Evolutionary conservation across 2,329 filamentous ascomycete genomes (phyloP).

Genomic region (Zasmidium angulare): DNA sequence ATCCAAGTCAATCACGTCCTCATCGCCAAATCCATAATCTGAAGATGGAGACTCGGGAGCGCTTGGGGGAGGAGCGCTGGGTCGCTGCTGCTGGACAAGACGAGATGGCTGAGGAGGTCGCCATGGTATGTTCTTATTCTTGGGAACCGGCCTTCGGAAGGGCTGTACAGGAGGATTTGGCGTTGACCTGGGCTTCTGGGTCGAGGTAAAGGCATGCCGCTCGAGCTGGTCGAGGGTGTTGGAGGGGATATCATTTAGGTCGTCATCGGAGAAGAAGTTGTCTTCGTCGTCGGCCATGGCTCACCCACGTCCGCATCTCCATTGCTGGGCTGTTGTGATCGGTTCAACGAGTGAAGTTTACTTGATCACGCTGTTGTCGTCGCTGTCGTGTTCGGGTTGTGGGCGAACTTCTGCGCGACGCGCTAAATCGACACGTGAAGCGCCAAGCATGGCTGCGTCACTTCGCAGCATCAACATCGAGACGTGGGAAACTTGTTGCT

Average conservation of each 20-base stretch:
- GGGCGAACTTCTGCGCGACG: no score
- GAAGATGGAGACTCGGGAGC: conserved; percentile 33
- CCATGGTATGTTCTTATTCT: conserved; percentile 28
- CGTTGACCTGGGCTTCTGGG: conserved; percentile 32
- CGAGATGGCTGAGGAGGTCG: conserved; percentile 28
- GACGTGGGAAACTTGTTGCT: no score
- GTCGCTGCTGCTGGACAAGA: conserved; percentile 4
- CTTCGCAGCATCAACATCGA: no score
- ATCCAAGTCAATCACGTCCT: conserved; percentile 47
- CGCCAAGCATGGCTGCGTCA: no score
- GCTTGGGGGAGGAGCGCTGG: conserved; percentile 23
- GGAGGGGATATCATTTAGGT: conserved; percentile 46
- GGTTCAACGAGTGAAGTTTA: no score
- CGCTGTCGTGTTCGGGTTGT: no score
- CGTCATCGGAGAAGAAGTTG: conserved; percentile 48
- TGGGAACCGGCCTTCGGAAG: conserved; percentile 17
- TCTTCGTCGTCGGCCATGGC: conserved; percentile 37
- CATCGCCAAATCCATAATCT: conserved; percentile 49
- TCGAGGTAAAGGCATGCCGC: conserved; percentile 44
- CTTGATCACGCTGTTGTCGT: no score
- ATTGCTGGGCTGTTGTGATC: not conserved
- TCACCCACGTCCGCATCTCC: not conserved
- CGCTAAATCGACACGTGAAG: no score
- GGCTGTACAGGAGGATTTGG: conserved; percentile 5
- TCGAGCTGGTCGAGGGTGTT: conserved; percentile 48